These are phyloP conservation scores for Fusarium beomiforme DNA, from an alignment of 2,329 filamentous ascomycete species.

Conservation along the genomic window DNA sequence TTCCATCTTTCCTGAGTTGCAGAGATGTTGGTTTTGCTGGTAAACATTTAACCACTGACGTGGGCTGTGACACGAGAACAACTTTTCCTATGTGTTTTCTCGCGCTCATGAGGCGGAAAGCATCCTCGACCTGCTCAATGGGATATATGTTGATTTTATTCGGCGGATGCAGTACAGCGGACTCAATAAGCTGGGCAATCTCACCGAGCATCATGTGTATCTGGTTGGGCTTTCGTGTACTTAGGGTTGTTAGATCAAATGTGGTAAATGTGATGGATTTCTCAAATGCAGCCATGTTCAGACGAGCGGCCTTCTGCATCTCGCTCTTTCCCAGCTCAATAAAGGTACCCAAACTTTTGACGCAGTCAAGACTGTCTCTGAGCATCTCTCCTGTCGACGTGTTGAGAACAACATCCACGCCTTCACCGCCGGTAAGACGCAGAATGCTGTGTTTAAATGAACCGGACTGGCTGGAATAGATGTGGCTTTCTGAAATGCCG, in stretches of 20 bases:
- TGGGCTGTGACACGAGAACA: background rate
- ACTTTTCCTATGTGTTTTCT: conserved; percentile 3
- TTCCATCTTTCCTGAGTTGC: background rate
- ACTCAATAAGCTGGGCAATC: background rate
- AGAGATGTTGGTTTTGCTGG: background rate
- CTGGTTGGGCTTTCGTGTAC: background rate
- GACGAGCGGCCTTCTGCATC: background rate
- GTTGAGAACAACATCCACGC: background rate
- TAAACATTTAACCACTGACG: background rate
- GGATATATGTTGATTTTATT: background rate
- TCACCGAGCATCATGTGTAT: background rate
- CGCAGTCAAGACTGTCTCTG: conserved; percentile 1
- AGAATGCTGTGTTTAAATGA: background rate
- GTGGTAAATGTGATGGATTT: background rate
- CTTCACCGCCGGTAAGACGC: background rate
- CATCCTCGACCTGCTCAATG: background rate
- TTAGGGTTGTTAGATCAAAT: background rate
- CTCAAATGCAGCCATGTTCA: background rate
- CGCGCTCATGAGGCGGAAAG: background rate
- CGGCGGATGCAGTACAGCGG: background rate
- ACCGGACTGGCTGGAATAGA: background rate
- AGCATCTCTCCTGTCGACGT: background rate
- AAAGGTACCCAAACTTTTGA: background rate
- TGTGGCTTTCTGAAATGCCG: background rate
- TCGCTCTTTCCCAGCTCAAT: background rate